Evolutionary conservation across 192 early-diverging fungal species (phyloP), one percentile per base, ranked within the genome.

Genomic region (Umbelopsis sp.): DNA sequence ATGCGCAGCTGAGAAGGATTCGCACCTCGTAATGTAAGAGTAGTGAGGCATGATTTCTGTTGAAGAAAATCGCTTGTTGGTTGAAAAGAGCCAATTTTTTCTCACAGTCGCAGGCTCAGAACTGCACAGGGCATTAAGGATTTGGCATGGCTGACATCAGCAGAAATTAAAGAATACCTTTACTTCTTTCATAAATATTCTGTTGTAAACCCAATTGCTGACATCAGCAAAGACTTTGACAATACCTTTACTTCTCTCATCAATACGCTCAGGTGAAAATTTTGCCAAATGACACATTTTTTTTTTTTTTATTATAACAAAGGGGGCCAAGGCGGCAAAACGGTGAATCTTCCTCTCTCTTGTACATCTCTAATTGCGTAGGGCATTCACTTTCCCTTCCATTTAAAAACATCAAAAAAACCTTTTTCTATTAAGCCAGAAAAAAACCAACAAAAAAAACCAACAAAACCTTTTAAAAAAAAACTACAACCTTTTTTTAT

Each of bases 1-100:
- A 80, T 97, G 96, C 18, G 94, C 96, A 0, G 96, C 90, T 3
- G 93, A 96, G 77, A 97, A 95, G 71, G 84, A 84, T 73, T 91
- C 92, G 18, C 81, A 89, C 58, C 94, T 84, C 46, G 89, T 89
- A 66, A 96, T 82, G 72, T 91, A 93, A 18, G 76, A 87, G n/a
- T 84, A 87, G 3, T 85, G 80, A 53, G 71, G 46, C 78, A 79
- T 78, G 22, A 20, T 65, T 64, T 47, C 30, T 47, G 48, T 30
- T 45, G 70, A 71, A 64, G 58, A 71, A 35, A 49, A 68, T 18
- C 16, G 27, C 27, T 30, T 52, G 51, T 52, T 25, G 25, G 30
- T 61, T 61, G 3, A 4, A 61, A 7, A 6, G 37, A 7, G 37
- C 37, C 13, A 61, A 61, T 37, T 55, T 51, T 53, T 61, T 61